Percentiles rank a stretch among this genome's conserved stretches.
These are phyloP conservation scores for Populus davidiana DNA, from an alignment of 345 rosid genomes.

Conservation along the genomic window DNA sequence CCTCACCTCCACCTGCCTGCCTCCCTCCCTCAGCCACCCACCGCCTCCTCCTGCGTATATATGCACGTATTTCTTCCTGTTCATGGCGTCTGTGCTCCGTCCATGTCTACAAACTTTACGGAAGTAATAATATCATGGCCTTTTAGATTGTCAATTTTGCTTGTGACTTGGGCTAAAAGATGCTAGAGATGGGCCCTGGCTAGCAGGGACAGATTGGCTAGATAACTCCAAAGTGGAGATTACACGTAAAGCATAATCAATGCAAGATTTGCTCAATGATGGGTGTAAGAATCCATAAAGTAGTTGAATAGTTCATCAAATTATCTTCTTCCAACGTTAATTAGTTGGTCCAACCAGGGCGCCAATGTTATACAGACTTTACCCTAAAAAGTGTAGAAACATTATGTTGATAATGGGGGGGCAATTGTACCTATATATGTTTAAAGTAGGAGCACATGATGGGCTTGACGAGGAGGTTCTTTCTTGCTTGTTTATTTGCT, in stretches of 20 bases:
- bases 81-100: background rate
- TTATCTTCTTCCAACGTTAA: slow-evolving; percentile 2
- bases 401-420: too few species aligned
- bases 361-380: background rate
- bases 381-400: background rate
- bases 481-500: too few species aligned
- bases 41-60: background rate
- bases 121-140: background rate
- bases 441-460: too few species aligned
- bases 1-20: background rate
- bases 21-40: background rate
- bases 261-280: background rate
- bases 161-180: background rate
- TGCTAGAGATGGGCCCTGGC: background rate
- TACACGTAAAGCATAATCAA: background rate
- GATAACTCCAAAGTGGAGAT: background rate
- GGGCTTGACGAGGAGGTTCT: too few species aligned
- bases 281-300: background rate
- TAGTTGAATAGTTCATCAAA: background rate
- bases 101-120: background rate
- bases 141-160: background rate
- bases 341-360: slow-evolving; percentile 12
- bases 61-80: background rate
- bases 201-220: background rate
- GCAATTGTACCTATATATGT: too few species aligned